Percentiles rank a stretch among this genome's conserved stretches.
These are phyloP conservation scores for Penicillium sp. DNA, from an alignment of 2,329 filamentous ascomycete species.

Conservation along the genomic window DNA sequence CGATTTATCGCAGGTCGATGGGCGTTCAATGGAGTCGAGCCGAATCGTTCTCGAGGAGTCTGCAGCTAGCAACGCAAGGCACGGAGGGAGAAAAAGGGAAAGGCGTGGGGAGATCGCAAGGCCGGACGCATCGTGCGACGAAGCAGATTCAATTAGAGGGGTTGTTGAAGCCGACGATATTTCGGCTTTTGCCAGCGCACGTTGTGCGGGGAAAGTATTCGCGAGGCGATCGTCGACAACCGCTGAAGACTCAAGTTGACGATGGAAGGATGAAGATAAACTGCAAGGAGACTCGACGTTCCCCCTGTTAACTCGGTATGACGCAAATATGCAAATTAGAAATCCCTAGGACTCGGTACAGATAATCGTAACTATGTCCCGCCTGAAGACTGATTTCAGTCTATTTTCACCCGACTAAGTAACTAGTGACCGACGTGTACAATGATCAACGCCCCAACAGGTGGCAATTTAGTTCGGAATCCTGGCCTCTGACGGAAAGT, in stretches of 20 bases:
- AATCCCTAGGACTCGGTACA: neutral
- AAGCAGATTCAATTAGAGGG: constrained; percentile 8
- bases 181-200: constrained; percentile 21
- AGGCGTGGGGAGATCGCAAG: constrained; percentile 7
- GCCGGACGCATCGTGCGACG: constrained; percentile 36
- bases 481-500: neutral
- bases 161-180: constrained; percentile 17
- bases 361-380: neutral
- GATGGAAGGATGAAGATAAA: neutral
- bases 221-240: neutral
- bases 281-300: constrained; percentile 6
- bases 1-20: neutral
- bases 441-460: neutral
- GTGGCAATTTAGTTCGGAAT: neutral
- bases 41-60: constrained; percentile 2
- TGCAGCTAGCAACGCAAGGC: constrained; percentile 26
- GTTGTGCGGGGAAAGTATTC: constrained; percentile 7
- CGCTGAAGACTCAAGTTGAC: neutral
- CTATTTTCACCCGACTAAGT: neutral
- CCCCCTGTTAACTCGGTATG: constrained; percentile 11
- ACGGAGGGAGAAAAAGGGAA: constrained; percentile 19
- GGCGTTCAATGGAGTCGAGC: constrained; percentile 9
- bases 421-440: neutral
- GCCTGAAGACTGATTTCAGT: neutral
- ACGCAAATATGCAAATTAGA: constrained; percentile 4